Base-by-base conservation (phyloP, 352 stramenopile genomes). In the Phytophthora boehmeriae region DNA sequence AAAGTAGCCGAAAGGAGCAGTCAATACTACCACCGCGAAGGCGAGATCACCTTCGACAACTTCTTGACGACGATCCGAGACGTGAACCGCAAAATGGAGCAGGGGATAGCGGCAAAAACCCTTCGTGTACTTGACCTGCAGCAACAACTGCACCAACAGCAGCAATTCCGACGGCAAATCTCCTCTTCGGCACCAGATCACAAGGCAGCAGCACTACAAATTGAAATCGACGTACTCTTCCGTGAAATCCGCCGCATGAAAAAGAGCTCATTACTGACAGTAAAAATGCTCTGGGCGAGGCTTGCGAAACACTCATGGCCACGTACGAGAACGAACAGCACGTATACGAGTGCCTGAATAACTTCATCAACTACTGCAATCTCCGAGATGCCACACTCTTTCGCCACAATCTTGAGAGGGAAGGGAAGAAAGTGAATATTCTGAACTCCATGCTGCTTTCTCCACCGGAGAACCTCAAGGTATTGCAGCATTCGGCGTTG, bases 291-390 rank as follows among this genome's bases (percentile, higher is more conserved):
- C 78, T 92, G 13, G 70, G 65, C 1, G 73, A 65, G n/a, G 68
- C 88, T 16, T 90, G 83, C 46, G 83, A 87, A 43, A 68, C 39
- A 2, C 73, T 92, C 19, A 68, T 92, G 28, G 69, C 81, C n/a
- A 82, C 73, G 3, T 92, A 86, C 35, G 76, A 81, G 45, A 90
- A 90, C 46, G 79, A 90, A 39, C 80, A 89, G 65, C 69, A 88
- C 47, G 83, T 92, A 1, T 88, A 90, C 44, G 73, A 89, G 49
- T 89, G 70, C 35, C 73, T 92, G 19, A 68, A 51, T 56, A 88
- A 81, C 56, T 87, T 90, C 27, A 75, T 90, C 44, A 64, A 63
- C 13, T 78, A 85, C 52, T 81, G 79, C 35, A 71, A 51, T 19
- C 67, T 86, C 3, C 66, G 67, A 10, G 69, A 89, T 30, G 63